Evolutionary conservation across 2,329 filamentous ascomycete genomes (phyloP), one percentile per base, ranked within the genome.

Genomic region (Penicillium janthinellum): DNA sequence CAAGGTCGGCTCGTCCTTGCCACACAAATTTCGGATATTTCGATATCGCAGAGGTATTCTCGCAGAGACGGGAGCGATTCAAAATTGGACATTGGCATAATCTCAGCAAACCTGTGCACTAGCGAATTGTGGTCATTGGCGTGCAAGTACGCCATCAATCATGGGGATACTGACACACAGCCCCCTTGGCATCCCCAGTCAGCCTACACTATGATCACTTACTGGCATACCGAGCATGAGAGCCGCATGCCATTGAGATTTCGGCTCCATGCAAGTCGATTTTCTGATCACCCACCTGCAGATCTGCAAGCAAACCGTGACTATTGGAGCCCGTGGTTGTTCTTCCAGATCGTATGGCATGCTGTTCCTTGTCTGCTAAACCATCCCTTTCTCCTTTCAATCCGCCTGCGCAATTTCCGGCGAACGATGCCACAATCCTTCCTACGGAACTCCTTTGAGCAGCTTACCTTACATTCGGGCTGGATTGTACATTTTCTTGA

Each of bases 401-500:
- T 82, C 51, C 71, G 80, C 3, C 69, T 83, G 4, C 74, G 78
- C 3, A 81, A 77, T 47, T 81, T 82, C 60, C 77, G 79, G 8
- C 72, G 78, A 28, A 79, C 76, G 0, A 80, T 83, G 60, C 81
- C 81, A 0, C 79, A 83, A 51, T 77, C 80, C 1, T 83, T 83
- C 22, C 73, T 83, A 1, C 80, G 81, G 22, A 78, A 82, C 57
- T 82, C 79, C 0, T 78, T 78, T 17, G 80, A 83, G 57, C 71
- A 79, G 17, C 78, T 82, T 6, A 75, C 77, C 0, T 74, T 77
- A 0, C 80, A 82, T 58, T 76, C 77, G 0, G 76, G 77, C 5
- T 83, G 81, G 81, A 77, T 82, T 12, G 69, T 81, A 6, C 79
- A 81, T 65, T 78, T 81, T 28, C 72, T 83, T 17, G 78, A 81